Conservation (phyloP, 106 monocot genomes). For the Platanthera guangdongensis region DNA sequence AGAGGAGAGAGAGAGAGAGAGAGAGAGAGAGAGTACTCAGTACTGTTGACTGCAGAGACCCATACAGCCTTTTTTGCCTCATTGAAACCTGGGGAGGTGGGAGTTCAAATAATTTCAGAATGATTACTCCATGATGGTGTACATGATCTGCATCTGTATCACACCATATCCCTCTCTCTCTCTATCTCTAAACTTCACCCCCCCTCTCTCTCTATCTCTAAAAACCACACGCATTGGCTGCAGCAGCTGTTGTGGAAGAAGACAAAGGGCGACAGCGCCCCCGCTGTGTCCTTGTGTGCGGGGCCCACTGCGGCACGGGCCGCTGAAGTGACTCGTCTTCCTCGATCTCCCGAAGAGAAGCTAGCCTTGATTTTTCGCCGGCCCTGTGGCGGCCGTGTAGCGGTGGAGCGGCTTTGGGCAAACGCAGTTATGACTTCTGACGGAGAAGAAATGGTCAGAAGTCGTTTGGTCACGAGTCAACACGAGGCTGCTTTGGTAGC, state of each 20-base stretch:
- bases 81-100: not conserved
- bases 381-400: too few species aligned
- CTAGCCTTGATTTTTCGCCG: too few species aligned
- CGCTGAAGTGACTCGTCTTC: too few species aligned
- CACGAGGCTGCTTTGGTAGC: too few species aligned
- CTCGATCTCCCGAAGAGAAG: too few species aligned
- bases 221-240: not conserved
- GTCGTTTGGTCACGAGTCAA: too few species aligned
- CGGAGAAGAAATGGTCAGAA: too few species aligned
- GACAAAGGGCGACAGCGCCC: not conserved
- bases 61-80: not conserved
- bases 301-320: not conserved
- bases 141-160: not conserved
- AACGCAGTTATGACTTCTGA: too few species aligned
- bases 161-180: not conserved
- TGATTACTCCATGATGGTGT: constrained; percentile 5
- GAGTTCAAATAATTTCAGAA: constrained; percentile 1
- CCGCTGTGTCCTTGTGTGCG: not conserved
- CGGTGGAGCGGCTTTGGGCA: too few species aligned
- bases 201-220: too few species aligned
- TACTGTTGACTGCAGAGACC: not conserved
- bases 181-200: not conserved
- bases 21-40: not conserved
- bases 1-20: not conserved
- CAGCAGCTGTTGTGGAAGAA: not conserved